Evolutionary conservation across 1,284 basidiomycete genomes (phyloP).

Genomic region (Stygiomarasmius scandens): DNA sequence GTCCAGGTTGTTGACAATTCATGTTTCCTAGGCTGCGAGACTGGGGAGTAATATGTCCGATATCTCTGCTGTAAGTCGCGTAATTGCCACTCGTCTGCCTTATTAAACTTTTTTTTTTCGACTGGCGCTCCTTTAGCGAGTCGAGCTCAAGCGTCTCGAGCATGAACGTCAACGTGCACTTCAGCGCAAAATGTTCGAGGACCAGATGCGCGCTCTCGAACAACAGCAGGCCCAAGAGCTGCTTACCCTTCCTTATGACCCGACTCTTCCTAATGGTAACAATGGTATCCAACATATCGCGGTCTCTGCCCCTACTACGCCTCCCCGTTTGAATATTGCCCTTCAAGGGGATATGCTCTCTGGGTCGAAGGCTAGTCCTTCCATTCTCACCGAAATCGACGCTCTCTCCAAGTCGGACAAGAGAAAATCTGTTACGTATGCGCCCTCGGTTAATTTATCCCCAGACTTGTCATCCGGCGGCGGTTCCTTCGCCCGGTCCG

Average conservation of each 20-base stretch:
- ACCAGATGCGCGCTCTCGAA: conserved; percentile 91
- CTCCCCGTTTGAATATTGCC: conserved; percentile 71
- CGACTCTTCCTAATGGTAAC: conserved; percentile 40
- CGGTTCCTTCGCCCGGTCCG: conserved; percentile 55
- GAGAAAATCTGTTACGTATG: conserved; percentile 84
- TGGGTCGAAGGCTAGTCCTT: conserved; percentile 39
- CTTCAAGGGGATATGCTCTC: conserved; percentile 54
- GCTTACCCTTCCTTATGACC: conserved; percentile 69
- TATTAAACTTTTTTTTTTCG: conserved; percentile 1
- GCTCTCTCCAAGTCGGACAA: conserved; percentile 72
- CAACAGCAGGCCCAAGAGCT: conserved; percentile 88
- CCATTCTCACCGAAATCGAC: conserved; percentile 59
- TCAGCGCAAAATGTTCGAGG: conserved; percentile 90
- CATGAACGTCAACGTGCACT: conserved; percentile 85
- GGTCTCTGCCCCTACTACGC: conserved; percentile 81
- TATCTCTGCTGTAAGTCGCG: conserved; percentile 71
- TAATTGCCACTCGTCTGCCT: background rate
- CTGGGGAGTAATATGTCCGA: conserved; percentile 82
- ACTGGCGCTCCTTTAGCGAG: conserved; percentile 54
- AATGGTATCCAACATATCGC: conserved; percentile 65
- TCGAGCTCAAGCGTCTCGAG: conserved; percentile 88
- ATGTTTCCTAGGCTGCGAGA: conserved; percentile 64
- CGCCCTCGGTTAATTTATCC: conserved; percentile 71
- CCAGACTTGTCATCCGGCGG: conserved; percentile 56
- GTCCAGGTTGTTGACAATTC: conserved; percentile 15